Evolutionary conservation across 2,329 filamentous ascomycete species (phyloP), one percentile per base, ranked within the genome.

Genomic region (Aspergillus sclerotialis): DNA sequence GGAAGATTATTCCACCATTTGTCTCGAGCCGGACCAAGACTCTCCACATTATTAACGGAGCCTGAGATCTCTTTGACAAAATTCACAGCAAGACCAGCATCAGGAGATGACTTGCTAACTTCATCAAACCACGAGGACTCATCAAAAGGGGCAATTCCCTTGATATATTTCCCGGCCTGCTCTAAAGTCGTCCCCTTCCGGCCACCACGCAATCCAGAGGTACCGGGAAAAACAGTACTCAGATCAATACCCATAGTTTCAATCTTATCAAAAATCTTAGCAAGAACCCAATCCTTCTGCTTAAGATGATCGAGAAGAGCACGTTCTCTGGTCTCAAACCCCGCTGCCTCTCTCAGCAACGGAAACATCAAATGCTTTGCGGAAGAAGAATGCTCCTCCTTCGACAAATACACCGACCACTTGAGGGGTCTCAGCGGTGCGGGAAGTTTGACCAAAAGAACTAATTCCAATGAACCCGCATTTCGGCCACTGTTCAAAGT

Each of bases 221-320:
- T 64, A 14, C 68, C 67, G 4, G 76, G 77, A 46, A 81, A 80
- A 2, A 78, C 66, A 8, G 67, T 65, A 11, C 67, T 68, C 5
- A 80, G 52, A 45, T 78, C 75, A 30, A 75, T 60, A 4, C 72
- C 70, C 26, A 72, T 66, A 1, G 64, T 60, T 44, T 78, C 75
- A 31, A 78, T 65, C 40, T 74, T 72, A 46, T 80, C 76, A 16
- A 77, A 63, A 14, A 81, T 56, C 36, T 72, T 76, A 6, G 61
- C 61, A 32, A 81, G 71, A 12, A 74, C 66, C 50, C 68, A 73
- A 47, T 81, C 77, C 49, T 80, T 81, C 17, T 72, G 68, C 34
- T 61, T 60, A 9, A 81, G 52, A 27, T 67, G 64, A 4, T 65
- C 54, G 12, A 76, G 52, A 5, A 81, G 60, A 14, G 59, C 58